A percentile compares a stretch with the other conserved stretches of the same genome.
phyloP scores from a whole-genome alignment of 108 stramenopile species.

The Pseudonitzschia delicatissima region DNA sequence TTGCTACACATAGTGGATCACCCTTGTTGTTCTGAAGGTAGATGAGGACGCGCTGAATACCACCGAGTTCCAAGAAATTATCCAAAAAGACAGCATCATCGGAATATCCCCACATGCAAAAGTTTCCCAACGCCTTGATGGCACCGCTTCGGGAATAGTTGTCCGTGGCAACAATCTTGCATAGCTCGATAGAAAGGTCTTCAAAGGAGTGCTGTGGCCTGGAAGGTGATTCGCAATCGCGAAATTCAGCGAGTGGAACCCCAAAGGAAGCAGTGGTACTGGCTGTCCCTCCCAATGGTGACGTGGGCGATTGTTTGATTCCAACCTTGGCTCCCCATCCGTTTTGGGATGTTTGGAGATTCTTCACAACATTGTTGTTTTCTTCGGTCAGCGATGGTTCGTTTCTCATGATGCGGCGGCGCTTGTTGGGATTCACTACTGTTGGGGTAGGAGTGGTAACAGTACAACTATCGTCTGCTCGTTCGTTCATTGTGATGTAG shows the following conservation, averaged over 20 bases:
- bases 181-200: neutral
- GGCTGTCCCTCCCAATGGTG: no score
- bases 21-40: neutral
- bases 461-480: neutral
- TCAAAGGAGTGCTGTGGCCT: neutral
- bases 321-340: no score
- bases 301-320: no score
- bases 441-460: neutral
- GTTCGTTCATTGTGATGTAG: neutral
- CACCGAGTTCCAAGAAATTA: neutral
- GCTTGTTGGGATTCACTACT: neutral
- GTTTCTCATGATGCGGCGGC: neutral
- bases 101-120: neutral
- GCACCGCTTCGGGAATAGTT: slow-evolving; percentile 3
- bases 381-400: neutral
- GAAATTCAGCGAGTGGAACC: no score
- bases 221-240: no score
- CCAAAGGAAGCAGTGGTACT: neutral
- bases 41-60: neutral
- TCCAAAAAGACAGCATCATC: neutral
- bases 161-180: neutral
- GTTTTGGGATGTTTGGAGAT: no score
- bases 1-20: slow-evolving; percentile 1
- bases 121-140: neutral
- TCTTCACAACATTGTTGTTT: no score